Evolutionary conservation across 345 rosid genomes (phyloP), one percentile per base, ranked within the genome.

Genomic region (Citrus cavaleriei): DNA sequence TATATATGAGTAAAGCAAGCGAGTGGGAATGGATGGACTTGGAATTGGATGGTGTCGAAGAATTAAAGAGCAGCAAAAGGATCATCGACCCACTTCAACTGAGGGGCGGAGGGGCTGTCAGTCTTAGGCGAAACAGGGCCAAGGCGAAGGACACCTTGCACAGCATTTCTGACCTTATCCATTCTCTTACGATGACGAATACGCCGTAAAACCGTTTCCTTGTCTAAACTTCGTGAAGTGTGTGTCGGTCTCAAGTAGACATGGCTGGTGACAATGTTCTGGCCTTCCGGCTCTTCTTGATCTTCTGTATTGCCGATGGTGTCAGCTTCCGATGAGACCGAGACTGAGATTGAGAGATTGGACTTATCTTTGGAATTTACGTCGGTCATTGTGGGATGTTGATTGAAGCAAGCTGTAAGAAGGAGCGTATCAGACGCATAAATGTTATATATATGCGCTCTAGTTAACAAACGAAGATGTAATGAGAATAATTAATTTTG

Each of bases 11-110:
- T 35, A 18, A 13, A 46, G 51, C 51, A 46, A 54, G 58, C 58
- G 58, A 4, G 57, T 51, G 57, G 21, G 14, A 42, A 40, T 40
- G 46, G 13, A 9, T 40, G 46, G 49, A 10, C 12, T 42, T 42
- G 49, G 49, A 42, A 42, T 12, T 42, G 51, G 51, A 46, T 46
- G 51, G 18, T 13, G 51, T 46, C 1, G 51, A 46, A 46, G 18
- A 46, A 46, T 27, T 63, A 89, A 40, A 84, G 92, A 0, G 89
- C 88, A 40, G 93, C 86, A 74, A 86, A 89, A 63, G 91, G 87
- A 71, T 86, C 89, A 46, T 88, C 93, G 63, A 83, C 78, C 93
- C 93, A 89, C 38, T 79, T 80, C 55, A 70, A 73, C 30, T 77
- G 61, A 32, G 34, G 24, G 49, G 28, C 66, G 22, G 72, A 27